Evolutionary conservation across 352 stramenopile genomes (phyloP), one percentile per base, ranked within the genome.

Genomic region (Pythium folliculosum): DNA sequence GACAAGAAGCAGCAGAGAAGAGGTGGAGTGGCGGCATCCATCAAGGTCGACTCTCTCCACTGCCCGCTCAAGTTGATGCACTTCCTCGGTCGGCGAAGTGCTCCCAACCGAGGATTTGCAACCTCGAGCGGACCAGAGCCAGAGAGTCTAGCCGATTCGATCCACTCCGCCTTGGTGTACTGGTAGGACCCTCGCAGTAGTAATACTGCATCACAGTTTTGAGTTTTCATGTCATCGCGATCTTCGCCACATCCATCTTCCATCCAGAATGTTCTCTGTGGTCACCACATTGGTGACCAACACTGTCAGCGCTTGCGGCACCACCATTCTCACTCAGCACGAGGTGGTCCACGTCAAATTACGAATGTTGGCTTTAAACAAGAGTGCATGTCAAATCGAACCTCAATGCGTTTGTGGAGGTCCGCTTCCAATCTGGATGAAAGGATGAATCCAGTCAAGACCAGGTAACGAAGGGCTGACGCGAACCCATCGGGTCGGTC

Each of bases 241-340:
- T 16, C 35, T 40, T 40, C n/a, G 35, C 35, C 10, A 12, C 12
- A 7, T 40, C 0, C 25, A 12, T 27, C 27, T 21, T 44, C 27
- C 21, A 32, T 43, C n/a, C 21, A 65, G 58, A 65, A 64, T 19
- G 47, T 64, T 65, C 58, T 57, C 7, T 57, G 13, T 57, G 58
- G 48, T 65, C 47, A 9, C n/a, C 45, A 7, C 38, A 22, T 4
- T 32, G 8, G 16, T n/a, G 10, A 45, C 25, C 40, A 38, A n/a
- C 55, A 53, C 21, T 47, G 16, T 32, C 48, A 50, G 17, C 23
- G 16, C 51, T 45, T 62, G 40, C 23, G 27, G 21, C 54, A 22
- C 38, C 23, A 23, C 14, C 7, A 38, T 51, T 25, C 4, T 53
- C 6, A 40, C 23, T 2, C 16, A 48, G 1, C 13, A n/a, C 12